These are phyloP conservation scores for Raphanus hybrid DNA, from an alignment of 441 rosid genomes.

Conservation along the genomic window DNA sequence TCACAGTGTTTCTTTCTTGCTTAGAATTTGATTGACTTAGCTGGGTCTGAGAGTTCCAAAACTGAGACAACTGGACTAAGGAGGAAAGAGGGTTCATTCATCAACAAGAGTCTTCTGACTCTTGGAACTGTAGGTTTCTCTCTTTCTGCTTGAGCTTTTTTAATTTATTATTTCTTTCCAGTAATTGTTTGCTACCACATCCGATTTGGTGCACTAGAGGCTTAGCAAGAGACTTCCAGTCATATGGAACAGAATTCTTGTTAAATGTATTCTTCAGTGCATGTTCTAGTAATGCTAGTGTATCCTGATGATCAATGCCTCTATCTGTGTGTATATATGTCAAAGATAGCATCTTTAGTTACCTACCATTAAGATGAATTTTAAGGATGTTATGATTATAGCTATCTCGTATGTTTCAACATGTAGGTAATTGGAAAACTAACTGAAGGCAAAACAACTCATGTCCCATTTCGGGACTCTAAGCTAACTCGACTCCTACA, in stretches of 20 bases:
- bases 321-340: conserved; percentile 17
- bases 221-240: conserved; percentile 20
- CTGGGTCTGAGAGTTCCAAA: conserved; percentile 99
- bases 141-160: conserved; percentile 18
- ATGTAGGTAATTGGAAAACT: conserved; percentile 95
- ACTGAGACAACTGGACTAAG: conserved; percentile 99
- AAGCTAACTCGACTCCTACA: conserved; percentile 99
- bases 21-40: conserved; percentile 98
- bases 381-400: conserved; percentile 7
- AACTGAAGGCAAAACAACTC: conserved; percentile 97
- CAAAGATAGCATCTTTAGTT: conserved; percentile 19
- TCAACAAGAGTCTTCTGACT: conserved; percentile 99
- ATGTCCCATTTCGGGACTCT: conserved; percentile 98
- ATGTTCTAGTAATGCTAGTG: conserved; percentile 20
- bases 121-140: conserved; percentile 92
- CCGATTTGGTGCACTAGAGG: conserved; percentile 16
- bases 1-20: conserved; percentile 31
- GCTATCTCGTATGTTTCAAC: conserved; percentile 3
- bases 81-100: conserved; percentile 99
- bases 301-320: conserved; percentile 23
- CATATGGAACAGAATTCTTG: background rate
- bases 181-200: conserved; percentile 16
- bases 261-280: conserved; percentile 8
- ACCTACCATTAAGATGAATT: background rate
- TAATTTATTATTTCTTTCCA: background rate